These are phyloP conservation scores for Circinella umbellata DNA, from an alignment of 371 early-diverging fungal genomes.

Conservation along the genomic window DNA sequence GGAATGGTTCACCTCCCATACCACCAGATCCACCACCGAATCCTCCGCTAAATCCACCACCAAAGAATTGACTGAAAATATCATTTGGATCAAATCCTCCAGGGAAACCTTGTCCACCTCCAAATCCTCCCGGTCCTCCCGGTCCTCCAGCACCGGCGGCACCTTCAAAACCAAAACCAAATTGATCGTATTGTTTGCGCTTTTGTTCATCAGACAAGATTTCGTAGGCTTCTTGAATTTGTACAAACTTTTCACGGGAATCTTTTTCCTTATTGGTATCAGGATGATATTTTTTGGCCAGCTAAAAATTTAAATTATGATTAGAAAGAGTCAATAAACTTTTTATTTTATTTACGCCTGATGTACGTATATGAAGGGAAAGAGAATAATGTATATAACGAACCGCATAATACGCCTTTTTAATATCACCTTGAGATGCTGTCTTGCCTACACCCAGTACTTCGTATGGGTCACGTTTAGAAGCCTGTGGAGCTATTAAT, in stretches of 20 bases:
- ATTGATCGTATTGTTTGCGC: constrained; percentile 89
- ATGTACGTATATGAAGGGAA: background rate
- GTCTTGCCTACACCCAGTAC: constrained; percentile 80
- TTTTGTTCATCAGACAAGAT: constrained; percentile 91
- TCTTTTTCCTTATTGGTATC: constrained; percentile 91
- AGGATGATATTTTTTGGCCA: constrained; percentile 96
- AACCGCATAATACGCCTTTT: constrained; percentile 92
- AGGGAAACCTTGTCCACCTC: constrained; percentile 66
- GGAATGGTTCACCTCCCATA: constrained; percentile 41
- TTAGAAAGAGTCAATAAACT: background rate
- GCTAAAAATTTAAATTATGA: constrained; percentile 33
- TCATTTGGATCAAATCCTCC: constrained; percentile 70
- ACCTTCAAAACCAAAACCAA: constrained; percentile 72
- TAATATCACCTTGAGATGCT: constrained; percentile 86
- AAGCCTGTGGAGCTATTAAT: constrained; percentile 15
- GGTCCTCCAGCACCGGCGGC: constrained; percentile 43
- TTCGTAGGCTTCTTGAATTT: constrained; percentile 97
- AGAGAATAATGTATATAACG: constrained; percentile 3
- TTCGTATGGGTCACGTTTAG: constrained; percentile 81
- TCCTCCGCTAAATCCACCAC: constrained; percentile 53
- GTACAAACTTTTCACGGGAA: constrained; percentile 93
- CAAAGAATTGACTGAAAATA: constrained; percentile 76
- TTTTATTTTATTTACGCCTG: too few relatives aligned
- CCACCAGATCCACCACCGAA: constrained; percentile 44
- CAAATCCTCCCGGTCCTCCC: constrained; percentile 62